phyloP scores from a whole-genome alignment of 2,329 filamentous ascomycete genomes.

The Aureobasidium zeae region DNA sequence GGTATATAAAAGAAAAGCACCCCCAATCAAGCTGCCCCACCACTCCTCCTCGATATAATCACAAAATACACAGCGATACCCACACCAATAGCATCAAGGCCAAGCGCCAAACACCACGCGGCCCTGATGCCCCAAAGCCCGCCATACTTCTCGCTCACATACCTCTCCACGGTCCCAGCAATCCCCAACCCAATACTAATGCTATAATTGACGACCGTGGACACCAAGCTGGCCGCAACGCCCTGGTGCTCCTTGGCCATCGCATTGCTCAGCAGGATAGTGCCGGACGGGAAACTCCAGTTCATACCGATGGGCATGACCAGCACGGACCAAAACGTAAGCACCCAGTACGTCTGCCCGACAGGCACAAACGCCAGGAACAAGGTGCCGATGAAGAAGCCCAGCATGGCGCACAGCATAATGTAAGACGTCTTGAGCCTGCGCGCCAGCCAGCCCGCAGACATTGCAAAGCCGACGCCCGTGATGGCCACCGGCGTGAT shows the following conservation, averaged over 20 bases:
- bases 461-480: conserved; percentile 37
- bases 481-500: conserved; percentile 36
- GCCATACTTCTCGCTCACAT: conserved; percentile 13
- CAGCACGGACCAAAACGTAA: conserved; percentile 48
- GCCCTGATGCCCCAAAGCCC: conserved; percentile 6
- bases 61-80: conserved; percentile 14
- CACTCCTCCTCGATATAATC: conserved; percentile 4
- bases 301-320: conserved; percentile 55
- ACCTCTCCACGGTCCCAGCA: conserved; percentile 35
- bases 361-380: conserved; percentile 37
- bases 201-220: conserved; percentile 35
- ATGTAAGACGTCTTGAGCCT: conserved; percentile 21
- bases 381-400: conserved; percentile 32
- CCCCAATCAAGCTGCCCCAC: too few species aligned
- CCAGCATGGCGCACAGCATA: conserved; percentile 28
- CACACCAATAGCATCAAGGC: conserved; percentile 9
- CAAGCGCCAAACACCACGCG: conserved; percentile 12
- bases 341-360: conserved; percentile 51
- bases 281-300: conserved; percentile 54
- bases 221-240: conserved; percentile 45
- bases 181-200: conserved; percentile 22
- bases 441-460: conserved; percentile 22
- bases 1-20: too few species aligned
- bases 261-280: conserved; percentile 48
- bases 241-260: conserved; percentile 38